Percentiles rank a stretch among this genome's conserved stretches.
phyloP scores from a whole-genome alignment of 306 rosid genomes.

The Acacia acuminata region DNA sequence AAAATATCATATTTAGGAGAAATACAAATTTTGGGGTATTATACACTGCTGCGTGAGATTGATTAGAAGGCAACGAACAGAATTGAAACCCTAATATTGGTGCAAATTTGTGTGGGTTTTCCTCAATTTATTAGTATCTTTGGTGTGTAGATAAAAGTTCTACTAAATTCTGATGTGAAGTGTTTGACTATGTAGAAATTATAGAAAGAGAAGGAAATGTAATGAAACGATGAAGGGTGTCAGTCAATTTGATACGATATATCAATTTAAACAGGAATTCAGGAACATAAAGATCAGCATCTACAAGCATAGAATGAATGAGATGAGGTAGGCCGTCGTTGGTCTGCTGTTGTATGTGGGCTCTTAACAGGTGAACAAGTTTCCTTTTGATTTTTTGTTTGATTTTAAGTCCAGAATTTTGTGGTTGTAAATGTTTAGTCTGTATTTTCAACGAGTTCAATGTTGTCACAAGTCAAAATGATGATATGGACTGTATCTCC shows the following conservation, averaged over 20 bases:
- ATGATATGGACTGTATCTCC: neutral
- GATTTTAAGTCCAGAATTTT: slow-evolving; percentile 1
- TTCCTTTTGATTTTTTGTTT: slow-evolving; percentile 22
- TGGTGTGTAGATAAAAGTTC: neutral
- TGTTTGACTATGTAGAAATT: neutral
- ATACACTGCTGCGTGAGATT: too few species aligned
- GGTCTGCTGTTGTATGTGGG: slow-evolving; percentile 89
- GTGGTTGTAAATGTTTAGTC: neutral
- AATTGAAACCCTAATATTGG: too few species aligned
- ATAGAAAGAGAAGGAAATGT: neutral
- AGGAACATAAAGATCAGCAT: neutral
- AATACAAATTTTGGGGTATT: too few species aligned
- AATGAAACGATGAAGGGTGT: neutral
- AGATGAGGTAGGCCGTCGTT: slow-evolving; percentile 38
- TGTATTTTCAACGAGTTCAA: neutral
- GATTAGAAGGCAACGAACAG: too few species aligned
- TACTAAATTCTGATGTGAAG: neutral
- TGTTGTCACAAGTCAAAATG: neutral
- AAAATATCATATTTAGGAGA: too few species aligned
- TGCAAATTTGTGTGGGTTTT: too few species aligned
- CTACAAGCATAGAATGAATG: neutral
- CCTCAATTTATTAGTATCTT: slow-evolving; percentile 7
- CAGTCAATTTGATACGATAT: neutral
- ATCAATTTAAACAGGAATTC: neutral
- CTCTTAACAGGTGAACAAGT: slow-evolving; percentile 78